Evolutionary conservation across 176 grass and related monocot genomes (phyloP).

Genomic region (Luzula sylvatica): DNA sequence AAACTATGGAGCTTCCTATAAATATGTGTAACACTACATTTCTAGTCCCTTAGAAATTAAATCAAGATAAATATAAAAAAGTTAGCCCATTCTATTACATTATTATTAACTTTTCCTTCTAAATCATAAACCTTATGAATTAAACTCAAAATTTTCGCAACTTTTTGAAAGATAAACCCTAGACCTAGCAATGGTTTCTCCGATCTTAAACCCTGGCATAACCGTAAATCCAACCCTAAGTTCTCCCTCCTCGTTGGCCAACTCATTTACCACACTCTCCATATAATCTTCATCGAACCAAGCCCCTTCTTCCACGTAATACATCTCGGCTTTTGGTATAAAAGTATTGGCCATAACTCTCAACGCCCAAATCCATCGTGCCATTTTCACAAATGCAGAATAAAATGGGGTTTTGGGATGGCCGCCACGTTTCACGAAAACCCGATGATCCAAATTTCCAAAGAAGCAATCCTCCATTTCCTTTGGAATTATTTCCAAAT

Average conservation of each 20-base stretch:
- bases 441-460: conserved; percentile 63
- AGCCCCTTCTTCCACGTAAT: conserved; percentile 39
- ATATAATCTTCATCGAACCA: conserved; percentile 47
- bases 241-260: conserved; percentile 21
- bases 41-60: conserved; percentile 1
- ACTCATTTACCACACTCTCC: conserved; percentile 42
- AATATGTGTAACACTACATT: conserved; percentile 2
- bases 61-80: conserved; percentile 6
- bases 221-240: conserved; percentile 64
- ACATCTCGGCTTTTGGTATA: conserved; percentile 66
- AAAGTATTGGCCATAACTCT: conserved; percentile 33
- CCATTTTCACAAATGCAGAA: conserved; percentile 49
- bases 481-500: conserved; percentile 29
- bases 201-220: conserved; percentile 75
- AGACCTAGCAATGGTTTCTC: conserved; percentile 45
- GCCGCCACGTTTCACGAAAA: conserved; percentile 38
- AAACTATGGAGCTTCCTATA: background rate
- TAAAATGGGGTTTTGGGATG: conserved; percentile 94
- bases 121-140: conserved; percentile 2
- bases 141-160: conserved; percentile 1
- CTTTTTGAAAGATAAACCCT: conserved; percentile 51
- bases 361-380: conserved; percentile 57
- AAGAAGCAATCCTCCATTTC: conserved; percentile 73
- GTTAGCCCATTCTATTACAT: conserved; percentile 9
- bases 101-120: conserved; percentile 10